These are phyloP conservation scores for Fusarium lateritium DNA, from an alignment of 2,329 filamentous ascomycete species.

Conservation along the genomic window DNA sequence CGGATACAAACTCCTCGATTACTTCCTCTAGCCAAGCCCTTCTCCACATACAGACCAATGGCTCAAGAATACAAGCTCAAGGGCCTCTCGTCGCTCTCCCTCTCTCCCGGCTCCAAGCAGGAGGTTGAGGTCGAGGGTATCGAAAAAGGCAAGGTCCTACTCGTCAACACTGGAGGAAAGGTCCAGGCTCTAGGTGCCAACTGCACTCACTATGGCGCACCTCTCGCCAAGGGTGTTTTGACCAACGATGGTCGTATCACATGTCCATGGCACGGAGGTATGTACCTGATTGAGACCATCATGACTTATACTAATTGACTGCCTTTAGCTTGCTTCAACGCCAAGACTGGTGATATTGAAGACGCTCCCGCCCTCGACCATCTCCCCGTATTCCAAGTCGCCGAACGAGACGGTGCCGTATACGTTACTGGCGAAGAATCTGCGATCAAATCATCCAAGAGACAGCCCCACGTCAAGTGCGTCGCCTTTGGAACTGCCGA, in stretches of 20 bases:
- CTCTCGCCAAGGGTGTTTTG: constrained; percentile 87
- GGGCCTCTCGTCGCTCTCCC: constrained; percentile 78
- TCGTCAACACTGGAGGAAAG: constrained; percentile 83
- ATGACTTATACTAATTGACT: constrained; percentile 12
- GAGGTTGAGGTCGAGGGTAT: constrained; percentile 94
- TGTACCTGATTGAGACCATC: constrained; percentile 46
- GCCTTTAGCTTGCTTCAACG: constrained; percentile 87
- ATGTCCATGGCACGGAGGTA: constrained; percentile 97
- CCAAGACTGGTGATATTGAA: constrained; percentile 91
- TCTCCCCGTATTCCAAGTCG: constrained; percentile 85
- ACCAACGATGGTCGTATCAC: constrained; percentile 86
- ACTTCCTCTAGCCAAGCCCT: constrained; percentile 27
- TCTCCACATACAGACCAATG: constrained; percentile 60
- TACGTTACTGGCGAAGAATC: constrained; percentile 87
- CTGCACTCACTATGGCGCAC: constrained; percentile 94
- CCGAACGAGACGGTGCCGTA: constrained; percentile 85
- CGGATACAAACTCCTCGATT: constrained; percentile 27
- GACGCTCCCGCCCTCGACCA: constrained; percentile 92
- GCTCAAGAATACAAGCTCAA: constrained; percentile 79
- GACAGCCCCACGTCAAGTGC: constrained; percentile 82
- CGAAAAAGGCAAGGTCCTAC: constrained; percentile 85
- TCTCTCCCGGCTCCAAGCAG: constrained; percentile 86
- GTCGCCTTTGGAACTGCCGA: constrained; percentile 62
- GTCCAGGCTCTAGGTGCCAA: constrained; percentile 86
- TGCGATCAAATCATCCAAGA: constrained; percentile 81